Conservation (phyloP, 352 stramenopile species). For the Globisporangium perplexum region DNA sequence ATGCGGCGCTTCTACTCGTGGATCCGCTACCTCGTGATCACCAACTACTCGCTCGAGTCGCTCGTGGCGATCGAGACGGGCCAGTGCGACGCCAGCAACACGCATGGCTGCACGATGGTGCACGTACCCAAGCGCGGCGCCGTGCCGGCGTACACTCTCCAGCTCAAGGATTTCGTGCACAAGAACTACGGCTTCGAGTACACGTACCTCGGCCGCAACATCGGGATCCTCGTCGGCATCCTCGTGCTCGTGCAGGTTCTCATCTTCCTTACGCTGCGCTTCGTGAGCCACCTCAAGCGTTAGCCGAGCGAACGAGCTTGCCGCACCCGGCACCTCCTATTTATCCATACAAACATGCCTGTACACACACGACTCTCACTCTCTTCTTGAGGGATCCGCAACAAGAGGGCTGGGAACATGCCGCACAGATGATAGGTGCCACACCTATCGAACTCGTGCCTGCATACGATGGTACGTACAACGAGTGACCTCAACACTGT, state of each 20-base stretch:
- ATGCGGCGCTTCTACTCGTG: conserved; percentile 23
- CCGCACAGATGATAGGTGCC: too few species aligned
- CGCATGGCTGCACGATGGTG: conserved; percentile 8
- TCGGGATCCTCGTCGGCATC: conserved; percentile 21
- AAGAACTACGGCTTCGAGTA: conserved; percentile 23
- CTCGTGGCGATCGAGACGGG: conserved; percentile 13
- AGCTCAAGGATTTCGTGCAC: conserved; percentile 12
- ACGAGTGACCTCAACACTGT: too few species aligned
- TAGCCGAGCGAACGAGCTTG: too few species aligned
- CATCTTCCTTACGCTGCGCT: conserved; percentile 44
- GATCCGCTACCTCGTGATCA: conserved; percentile 22
- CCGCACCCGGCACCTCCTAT: too few species aligned
- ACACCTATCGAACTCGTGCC: too few species aligned
- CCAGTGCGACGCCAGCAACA: background rate
- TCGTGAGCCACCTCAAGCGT: conserved; percentile 47
- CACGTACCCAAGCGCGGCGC: background rate
- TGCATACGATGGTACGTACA: too few species aligned
- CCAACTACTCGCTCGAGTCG: conserved; percentile 19
- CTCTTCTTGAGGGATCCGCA: too few species aligned
- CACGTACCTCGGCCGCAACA: conserved; percentile 11
- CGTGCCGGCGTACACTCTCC: background rate
- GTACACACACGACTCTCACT: too few species aligned
- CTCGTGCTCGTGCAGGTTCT: conserved; percentile 24
- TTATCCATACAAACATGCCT: too few species aligned
- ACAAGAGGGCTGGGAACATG: too few species aligned